Evolutionary conservation across 352 stramenopile genomes (phyloP).

Genomic region (Elongisporangium anandrum): DNA sequence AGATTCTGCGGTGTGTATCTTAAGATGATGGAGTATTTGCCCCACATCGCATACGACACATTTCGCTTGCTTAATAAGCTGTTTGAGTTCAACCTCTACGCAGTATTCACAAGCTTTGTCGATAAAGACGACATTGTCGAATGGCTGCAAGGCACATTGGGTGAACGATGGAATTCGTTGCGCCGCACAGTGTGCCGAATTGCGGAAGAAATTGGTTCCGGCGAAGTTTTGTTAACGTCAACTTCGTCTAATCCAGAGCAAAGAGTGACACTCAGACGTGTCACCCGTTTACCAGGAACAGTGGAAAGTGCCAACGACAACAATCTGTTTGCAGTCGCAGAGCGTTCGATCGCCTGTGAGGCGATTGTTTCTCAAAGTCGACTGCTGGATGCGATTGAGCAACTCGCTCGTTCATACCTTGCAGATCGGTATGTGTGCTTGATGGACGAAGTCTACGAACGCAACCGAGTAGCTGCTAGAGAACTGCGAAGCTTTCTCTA

Average conservation of each 20-base stretch:
- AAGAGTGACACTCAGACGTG: constrained; percentile 42
- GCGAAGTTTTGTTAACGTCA: constrained; percentile 35
- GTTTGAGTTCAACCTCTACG: constrained; percentile 80
- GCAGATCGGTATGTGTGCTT: constrained; percentile 60
- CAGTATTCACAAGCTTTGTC: constrained; percentile 67
- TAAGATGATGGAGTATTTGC: constrained; percentile 86
- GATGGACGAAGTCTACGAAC: constrained; percentile 65
- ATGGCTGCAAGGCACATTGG: constrained; percentile 36
- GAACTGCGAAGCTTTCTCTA: constrained; percentile 72
- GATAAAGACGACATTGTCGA: constrained; percentile 35
- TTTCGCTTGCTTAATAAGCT: constrained; percentile 70
- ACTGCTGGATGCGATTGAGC: constrained; percentile 64
- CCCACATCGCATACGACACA: constrained; percentile 62
- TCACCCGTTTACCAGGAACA: constrained; percentile 35
- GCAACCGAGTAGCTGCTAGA: constrained; percentile 34
- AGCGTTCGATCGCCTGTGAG: constrained; percentile 62
- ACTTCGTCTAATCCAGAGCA: constrained; percentile 14
- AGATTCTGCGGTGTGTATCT: constrained; percentile 80
- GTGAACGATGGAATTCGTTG: constrained; percentile 34
- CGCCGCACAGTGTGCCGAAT: constrained; percentile 47
- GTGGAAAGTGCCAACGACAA: constrained; percentile 48
- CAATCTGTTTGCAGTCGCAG: constrained; percentile 57
- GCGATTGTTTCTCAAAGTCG: constrained; percentile 52
- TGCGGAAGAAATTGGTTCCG: constrained; percentile 37
- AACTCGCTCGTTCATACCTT: constrained; percentile 58